Conservation (phyloP, 768 basidiomycete species). For the Galerina sulciceps region DNA sequence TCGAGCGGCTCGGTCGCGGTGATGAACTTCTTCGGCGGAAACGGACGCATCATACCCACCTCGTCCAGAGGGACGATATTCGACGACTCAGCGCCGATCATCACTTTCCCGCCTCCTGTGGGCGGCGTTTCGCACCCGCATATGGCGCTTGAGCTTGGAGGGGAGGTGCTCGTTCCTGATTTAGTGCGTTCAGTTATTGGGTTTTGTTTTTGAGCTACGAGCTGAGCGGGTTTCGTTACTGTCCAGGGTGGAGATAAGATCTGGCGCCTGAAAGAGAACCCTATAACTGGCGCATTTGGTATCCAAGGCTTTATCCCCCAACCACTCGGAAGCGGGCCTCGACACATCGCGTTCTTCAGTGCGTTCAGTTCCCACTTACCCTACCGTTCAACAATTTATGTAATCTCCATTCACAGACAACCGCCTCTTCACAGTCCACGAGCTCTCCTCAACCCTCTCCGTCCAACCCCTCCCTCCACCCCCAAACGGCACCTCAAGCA, state of each 20-base stretch:
- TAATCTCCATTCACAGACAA: no score
- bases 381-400: no score
- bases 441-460: constrained; percentile 58
- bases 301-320: constrained; percentile 66
- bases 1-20: constrained; percentile 62
- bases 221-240: background rate
- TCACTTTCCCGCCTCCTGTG: constrained; percentile 55
- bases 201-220: background rate
- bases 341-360: constrained; percentile 39
- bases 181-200: constrained; percentile 42
- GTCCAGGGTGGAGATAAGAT: constrained; percentile 67
- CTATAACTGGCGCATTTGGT: constrained; percentile 42
- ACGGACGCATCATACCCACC: constrained; percentile 57
- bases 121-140: constrained; percentile 65
- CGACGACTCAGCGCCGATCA: constrained; percentile 38
- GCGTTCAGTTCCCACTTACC: constrained; percentile 36
- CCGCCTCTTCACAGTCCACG: constrained; percentile 56
- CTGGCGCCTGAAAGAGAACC: constrained; percentile 60
- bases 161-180: constrained; percentile 68
- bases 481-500: constrained; percentile 50
- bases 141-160: constrained; percentile 58
- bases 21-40: constrained; percentile 62
- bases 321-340: constrained; percentile 64
- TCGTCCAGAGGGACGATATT: constrained; percentile 38
- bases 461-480: constrained; percentile 59